Evolutionary conservation across 2,329 filamentous ascomycete genomes (phyloP).

Genomic region (Curvularia verruculosa): DNA sequence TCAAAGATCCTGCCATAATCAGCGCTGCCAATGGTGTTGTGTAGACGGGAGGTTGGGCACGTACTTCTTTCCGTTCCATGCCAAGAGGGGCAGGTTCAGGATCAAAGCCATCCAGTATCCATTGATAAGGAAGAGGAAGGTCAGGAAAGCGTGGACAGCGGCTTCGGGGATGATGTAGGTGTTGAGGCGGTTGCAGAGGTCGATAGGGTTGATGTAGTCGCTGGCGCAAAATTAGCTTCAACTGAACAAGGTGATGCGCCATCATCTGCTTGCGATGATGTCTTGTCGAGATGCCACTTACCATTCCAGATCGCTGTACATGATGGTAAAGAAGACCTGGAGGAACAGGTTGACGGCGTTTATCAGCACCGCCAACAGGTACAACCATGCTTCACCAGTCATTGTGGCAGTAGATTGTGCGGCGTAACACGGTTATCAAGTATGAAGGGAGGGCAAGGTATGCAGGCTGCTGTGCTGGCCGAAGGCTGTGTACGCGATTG

Average conservation of each 20-base stretch:
- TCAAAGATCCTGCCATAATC: conserved; percentile 78
- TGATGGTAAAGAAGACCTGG: conserved; percentile 99
- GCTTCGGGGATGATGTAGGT: conserved; percentile 99
- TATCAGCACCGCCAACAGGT: conserved; percentile 95
- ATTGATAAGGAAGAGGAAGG: conserved; percentile 95
- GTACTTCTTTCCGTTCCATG: conserved; percentile 97
- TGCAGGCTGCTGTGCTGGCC: conserved; percentile 19
- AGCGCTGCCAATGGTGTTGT: conserved; percentile 26
- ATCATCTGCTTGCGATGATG: neutral
- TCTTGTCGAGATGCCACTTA: conserved; percentile 58
- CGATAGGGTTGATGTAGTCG: conserved; percentile 99
- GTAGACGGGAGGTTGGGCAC: conserved; percentile 50
- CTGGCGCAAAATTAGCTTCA: conserved; percentile 58
- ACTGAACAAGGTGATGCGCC: conserved; percentile 13
- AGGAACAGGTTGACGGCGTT: conserved; percentile 99
- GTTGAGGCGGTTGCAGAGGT: conserved; percentile 99
- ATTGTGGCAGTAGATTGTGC: conserved; percentile 61
- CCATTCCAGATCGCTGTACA: conserved; percentile 99
- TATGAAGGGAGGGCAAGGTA: conserved; percentile 12
- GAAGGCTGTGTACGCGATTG: conserved; percentile 17
- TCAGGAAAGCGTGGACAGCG: conserved; percentile 94
- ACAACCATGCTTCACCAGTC: conserved; percentile 98
- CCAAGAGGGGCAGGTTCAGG: conserved; percentile 88
- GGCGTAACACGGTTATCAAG: conserved; percentile 26
- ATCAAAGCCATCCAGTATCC: conserved; percentile 96